Conservation (phyloP, 2,329 filamentous ascomycete genomes). For the Alternaria rosae region DNA sequence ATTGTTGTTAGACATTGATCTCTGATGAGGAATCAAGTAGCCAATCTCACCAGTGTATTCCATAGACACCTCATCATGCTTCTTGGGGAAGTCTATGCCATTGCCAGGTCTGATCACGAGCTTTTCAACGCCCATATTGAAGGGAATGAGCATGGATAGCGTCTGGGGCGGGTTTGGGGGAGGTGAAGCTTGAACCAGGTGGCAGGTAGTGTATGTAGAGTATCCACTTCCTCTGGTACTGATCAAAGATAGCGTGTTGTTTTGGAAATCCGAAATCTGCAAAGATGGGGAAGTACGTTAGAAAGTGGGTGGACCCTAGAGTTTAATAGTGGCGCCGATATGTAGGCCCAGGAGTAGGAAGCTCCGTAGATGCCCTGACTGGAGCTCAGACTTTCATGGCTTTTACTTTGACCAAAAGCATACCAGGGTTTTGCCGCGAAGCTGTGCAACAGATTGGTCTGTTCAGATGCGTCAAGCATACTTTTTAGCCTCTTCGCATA, state of each 20-base stretch:
- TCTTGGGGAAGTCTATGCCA: constrained; percentile 64
- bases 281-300: constrained; percentile 6
- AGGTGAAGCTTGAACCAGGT: neutral
- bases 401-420: constrained; percentile 24
- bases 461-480: constrained; percentile 32
- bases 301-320: constrained; percentile 19
- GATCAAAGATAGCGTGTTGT: neutral
- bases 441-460: constrained; percentile 42
- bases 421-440: constrained; percentile 29
- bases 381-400: constrained; percentile 31
- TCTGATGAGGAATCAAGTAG: neutral
- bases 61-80: constrained; percentile 80
- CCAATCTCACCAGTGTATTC: constrained; percentile 74
- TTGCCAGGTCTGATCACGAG: constrained; percentile 68
- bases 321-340: constrained; percentile 31
- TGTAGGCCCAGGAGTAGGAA: constrained; percentile 29
- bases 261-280: neutral
- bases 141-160: neutral
- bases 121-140: constrained; percentile 70
- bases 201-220: neutral
- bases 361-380: constrained; percentile 36
- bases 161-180: neutral
- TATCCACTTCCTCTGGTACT: neutral
- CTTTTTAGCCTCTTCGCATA: constrained; percentile 38
- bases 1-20: constrained; percentile 17